Conservation (phyloP, 2,329 filamentous ascomycete genomes). For the Penicillium polonicum region DNA sequence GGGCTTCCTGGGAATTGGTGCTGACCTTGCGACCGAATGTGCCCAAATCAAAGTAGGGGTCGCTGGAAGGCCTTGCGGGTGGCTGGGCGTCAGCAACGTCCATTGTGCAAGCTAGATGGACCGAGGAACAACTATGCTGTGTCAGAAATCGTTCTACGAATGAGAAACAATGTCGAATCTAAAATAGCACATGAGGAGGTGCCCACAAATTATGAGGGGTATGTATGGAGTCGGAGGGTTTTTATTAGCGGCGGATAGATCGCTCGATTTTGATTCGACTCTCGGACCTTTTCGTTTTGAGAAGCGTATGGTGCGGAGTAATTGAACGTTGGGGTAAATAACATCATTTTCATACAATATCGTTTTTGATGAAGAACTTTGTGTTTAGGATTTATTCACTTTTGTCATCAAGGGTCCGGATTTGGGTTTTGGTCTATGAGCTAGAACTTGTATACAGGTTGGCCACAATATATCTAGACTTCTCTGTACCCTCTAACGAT, state of each 20-base stretch:
- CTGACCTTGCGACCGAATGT: conserved; percentile 35
- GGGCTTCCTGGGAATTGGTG: conserved; percentile 29
- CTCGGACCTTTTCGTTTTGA: conserved; percentile 14
- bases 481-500: neutral
- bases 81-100: neutral
- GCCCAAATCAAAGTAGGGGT: conserved; percentile 33
- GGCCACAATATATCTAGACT: neutral
- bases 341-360: neutral
- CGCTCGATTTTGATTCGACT: conserved; percentile 7
- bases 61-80: conserved; percentile 14
- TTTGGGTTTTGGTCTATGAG: neutral
- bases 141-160: neutral
- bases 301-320: neutral
- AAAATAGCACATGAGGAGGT: conserved; percentile 2
- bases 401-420: too few relatives aligned
- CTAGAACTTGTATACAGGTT: neutral
- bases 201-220: conserved; percentile 1
- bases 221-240: conserved; percentile 16
- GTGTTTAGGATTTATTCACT: neutral
- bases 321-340: neutral
- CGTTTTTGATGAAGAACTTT: neutral
- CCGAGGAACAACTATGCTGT: neutral
- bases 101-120: conserved; percentile 4
- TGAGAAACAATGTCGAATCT: neutral
- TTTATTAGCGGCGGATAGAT: conserved; percentile 7